These are phyloP conservation scores for Chiua virens DNA, from an alignment of 768 basidiomycete genomes.

Conservation along the genomic window DNA sequence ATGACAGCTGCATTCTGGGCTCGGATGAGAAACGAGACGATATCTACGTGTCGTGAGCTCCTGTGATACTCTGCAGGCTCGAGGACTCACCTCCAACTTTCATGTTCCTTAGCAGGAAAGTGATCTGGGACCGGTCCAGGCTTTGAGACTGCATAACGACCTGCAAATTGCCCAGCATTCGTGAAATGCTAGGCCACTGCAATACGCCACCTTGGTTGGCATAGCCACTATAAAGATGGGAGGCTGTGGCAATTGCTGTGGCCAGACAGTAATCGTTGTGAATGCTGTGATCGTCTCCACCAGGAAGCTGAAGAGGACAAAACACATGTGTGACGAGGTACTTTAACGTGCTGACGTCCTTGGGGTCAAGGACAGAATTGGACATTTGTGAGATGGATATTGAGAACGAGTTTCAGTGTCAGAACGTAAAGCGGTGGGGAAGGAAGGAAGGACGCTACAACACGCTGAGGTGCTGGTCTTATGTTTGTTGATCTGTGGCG, in stretches of 20 bases:
- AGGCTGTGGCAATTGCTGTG: slow-evolving; percentile 16
- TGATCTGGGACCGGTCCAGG: slow-evolving; percentile 5
- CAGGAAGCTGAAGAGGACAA: slow-evolving; percentile 39
- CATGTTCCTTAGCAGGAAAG: slow-evolving; percentile 7
- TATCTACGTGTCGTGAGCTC: slow-evolving; percentile 26
- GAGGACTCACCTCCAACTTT: slow-evolving; percentile 15
- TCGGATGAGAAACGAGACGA: slow-evolving; percentile 36
- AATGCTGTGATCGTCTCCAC: slow-evolving; percentile 28
- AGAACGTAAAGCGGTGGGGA: no score
- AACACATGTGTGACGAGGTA: slow-evolving; percentile 44
- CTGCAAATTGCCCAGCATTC: slow-evolving; percentile 23
- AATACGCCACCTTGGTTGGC: slow-evolving; percentile 4
- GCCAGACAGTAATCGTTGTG: slow-evolving; percentile 29
- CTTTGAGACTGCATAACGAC: slow-evolving; percentile 3
- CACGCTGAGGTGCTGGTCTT: background rate
- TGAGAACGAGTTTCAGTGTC: background rate
- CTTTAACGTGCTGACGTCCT: background rate
- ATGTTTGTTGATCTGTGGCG: background rate
- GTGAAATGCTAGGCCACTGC: slow-evolving; percentile 29
- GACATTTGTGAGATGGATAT: background rate
- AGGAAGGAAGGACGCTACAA: no score
- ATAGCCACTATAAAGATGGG: slow-evolving; percentile 15
- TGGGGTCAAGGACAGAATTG: background rate
- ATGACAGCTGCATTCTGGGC: slow-evolving; percentile 49
- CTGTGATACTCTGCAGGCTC: background rate